Conservation (phyloP, 2,329 filamentous ascomycete species). For the Rutstroemia sp. region DNA sequence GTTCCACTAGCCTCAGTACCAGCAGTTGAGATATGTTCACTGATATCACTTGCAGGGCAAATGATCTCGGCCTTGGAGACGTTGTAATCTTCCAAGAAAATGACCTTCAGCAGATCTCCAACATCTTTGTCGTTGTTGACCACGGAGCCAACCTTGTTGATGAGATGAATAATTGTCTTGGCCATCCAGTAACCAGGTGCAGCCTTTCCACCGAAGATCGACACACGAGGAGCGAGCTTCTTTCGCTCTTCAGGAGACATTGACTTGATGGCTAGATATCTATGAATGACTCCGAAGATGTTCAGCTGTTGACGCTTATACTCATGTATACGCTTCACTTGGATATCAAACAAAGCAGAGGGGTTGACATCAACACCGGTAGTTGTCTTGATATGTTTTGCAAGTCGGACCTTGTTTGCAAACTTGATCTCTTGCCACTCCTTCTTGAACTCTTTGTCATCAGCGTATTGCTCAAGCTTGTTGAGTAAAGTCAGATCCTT, state of each 20-base stretch:
- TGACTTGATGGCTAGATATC: constrained; percentile 82
- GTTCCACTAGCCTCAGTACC: constrained; percentile 87
- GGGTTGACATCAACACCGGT: constrained; percentile 81
- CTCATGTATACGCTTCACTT: constrained; percentile 98
- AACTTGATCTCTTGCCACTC: constrained; percentile 97
- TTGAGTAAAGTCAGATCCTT: constrained; percentile 84
- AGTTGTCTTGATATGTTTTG: constrained; percentile 80
- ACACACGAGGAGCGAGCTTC: constrained; percentile 80
- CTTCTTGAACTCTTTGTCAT: constrained; percentile 85
- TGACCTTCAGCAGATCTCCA: constrained; percentile 90
- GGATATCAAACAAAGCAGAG: constrained; percentile 83
- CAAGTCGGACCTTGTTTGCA: constrained; percentile 87
- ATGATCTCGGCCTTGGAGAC: constrained; percentile 99
- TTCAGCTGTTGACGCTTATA: constrained; percentile 99
- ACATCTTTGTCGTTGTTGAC: constrained; percentile 91
- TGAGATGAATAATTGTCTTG: constrained; percentile 94
- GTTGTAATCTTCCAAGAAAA: constrained; percentile 98
- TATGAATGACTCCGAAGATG: constrained; percentile 95
- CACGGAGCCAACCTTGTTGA: constrained; percentile 84
- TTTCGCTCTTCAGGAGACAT: constrained; percentile 78
- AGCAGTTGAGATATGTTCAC: constrained; percentile 97
- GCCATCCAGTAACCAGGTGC: constrained; percentile 99
- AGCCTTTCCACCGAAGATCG: constrained; percentile 95
- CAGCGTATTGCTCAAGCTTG: constrained; percentile 73
- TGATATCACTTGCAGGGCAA: constrained; percentile 86